Evolutionary conservation across 306 rosid genomes (phyloP).

Genomic region (Cercis canadensis): DNA sequence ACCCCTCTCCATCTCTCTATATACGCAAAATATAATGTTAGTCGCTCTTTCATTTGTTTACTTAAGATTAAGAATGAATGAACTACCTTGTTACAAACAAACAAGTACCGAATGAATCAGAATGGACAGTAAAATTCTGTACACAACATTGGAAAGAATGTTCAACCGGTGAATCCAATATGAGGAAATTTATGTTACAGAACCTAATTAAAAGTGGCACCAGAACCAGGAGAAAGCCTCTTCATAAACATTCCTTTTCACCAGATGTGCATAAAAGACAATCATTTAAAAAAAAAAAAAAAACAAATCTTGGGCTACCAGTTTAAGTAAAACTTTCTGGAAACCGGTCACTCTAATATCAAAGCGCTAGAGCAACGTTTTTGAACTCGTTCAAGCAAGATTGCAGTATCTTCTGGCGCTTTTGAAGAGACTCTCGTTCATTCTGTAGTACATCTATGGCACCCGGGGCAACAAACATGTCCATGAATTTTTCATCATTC

Average conservation of each 20-base stretch:
- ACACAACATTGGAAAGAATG: not conserved
- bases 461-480: slow-evolving; percentile 95
- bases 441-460: slow-evolving; percentile 74
- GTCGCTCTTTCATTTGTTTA: too few species aligned
- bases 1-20: too few species aligned
- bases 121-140: not conserved
- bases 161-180: not conserved
- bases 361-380: slow-evolving; percentile 71
- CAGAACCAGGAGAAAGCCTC: not conserved
- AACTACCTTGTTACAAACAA: not conserved
- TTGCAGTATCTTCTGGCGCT: slow-evolving; percentile 84
- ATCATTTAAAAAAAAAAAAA: not conserved
- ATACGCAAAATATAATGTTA: too few species aligned
- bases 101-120: not conserved
- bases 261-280: slow-evolving; percentile 40
- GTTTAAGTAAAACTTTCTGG: not conserved
- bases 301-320: slow-evolving; percentile 14
- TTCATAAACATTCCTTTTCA: slow-evolving; percentile 14
- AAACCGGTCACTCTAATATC: slow-evolving; percentile 31
- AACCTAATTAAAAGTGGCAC: not conserved
- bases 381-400: slow-evolving; percentile 91
- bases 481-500: slow-evolving; percentile 91
- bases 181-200: not conserved
- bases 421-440: slow-evolving; percentile 72
- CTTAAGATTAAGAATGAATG: slow-evolving; percentile 1